phyloP scores from a whole-genome alignment of 192 early-diverging fungal genomes.

The Chytriomyces confervae region DNA sequence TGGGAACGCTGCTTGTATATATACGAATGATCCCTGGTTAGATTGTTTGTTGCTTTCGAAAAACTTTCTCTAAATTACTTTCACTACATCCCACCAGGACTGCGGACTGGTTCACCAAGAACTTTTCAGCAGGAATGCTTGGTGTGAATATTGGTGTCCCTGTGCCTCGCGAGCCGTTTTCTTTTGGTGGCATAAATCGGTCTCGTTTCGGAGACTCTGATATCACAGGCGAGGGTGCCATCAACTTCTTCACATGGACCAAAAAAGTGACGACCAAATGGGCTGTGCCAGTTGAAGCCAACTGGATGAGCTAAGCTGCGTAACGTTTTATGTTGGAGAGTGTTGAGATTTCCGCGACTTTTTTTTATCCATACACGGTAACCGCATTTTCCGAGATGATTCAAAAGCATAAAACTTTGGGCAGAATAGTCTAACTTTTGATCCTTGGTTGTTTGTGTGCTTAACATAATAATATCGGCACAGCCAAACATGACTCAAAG shows the following conservation, averaged over 20 bases:
- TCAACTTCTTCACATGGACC: conserved; percentile 76
- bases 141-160: conserved; percentile 81
- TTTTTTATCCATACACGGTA: too few relatives aligned
- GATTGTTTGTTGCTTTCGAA: not conserved
- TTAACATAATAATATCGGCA: too few relatives aligned
- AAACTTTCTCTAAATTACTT: conserved; percentile 55
- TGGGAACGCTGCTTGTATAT: conserved; percentile 43
- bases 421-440: too few relatives aligned
- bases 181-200: conserved; percentile 77
- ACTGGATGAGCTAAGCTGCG: conserved; percentile 36
- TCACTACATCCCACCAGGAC: conserved; percentile 33
- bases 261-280: conserved; percentile 83
- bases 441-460: too few relatives aligned
- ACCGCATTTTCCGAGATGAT: too few relatives aligned
- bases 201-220: conserved; percentile 73
- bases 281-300: conserved; percentile 58
- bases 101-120: conserved; percentile 70
- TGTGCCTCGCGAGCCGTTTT: conserved; percentile 76
- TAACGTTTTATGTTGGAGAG: too few relatives aligned
- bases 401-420: too few relatives aligned
- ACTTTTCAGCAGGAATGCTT: conserved; percentile 79
- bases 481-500: not conserved
- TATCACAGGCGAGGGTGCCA: conserved; percentile 67
- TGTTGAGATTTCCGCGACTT: too few relatives aligned
- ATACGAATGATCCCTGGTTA: conserved; percentile 27